Evolutionary conservation across 768 basidiomycete genomes (phyloP).

Genomic region (Multifurca ochricompacta): DNA sequence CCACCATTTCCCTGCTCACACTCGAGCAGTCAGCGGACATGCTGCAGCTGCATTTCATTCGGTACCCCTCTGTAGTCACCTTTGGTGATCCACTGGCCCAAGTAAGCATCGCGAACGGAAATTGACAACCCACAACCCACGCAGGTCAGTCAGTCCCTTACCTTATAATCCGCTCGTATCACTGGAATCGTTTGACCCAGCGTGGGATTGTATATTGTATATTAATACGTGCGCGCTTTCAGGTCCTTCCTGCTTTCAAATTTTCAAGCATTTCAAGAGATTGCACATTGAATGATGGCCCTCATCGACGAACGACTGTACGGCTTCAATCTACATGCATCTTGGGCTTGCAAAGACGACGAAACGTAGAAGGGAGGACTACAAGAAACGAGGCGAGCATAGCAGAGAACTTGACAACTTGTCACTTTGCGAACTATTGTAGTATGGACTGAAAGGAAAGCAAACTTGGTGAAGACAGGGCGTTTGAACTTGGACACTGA

Average conservation of each 20-base stretch:
- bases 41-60: conserved; percentile 2
- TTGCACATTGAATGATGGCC: conserved; percentile 17
- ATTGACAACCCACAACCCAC: conserved; percentile 3
- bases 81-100: too few species aligned
- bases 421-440: conserved; percentile 47
- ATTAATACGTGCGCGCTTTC: not conserved
- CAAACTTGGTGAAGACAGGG: conserved; percentile 34
- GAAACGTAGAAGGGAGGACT: conserved; percentile 36
- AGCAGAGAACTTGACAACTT: conserved; percentile 63
- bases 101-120: not conserved
- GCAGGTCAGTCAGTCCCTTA: conserved; percentile 14
- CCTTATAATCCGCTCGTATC: conserved; percentile 11
- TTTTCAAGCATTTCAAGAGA: conserved; percentile 14
- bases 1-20: conserved; percentile 4
- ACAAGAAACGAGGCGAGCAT: conserved; percentile 47
- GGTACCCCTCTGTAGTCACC: not conserved
- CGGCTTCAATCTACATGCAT: conserved; percentile 19
- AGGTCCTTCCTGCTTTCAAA: conserved; percentile 13
- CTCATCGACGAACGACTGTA: conserved; percentile 19
- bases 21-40: conserved; percentile 6
- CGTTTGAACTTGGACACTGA: conserved; percentile 35
- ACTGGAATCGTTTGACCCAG: not conserved
- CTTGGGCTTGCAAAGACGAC: conserved; percentile 24
- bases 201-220: not conserved
- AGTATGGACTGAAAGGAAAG: conserved; percentile 35